phyloP scores from a whole-genome alignment of 805 yeast genomes.

The Saturnispora dispora region DNA sequence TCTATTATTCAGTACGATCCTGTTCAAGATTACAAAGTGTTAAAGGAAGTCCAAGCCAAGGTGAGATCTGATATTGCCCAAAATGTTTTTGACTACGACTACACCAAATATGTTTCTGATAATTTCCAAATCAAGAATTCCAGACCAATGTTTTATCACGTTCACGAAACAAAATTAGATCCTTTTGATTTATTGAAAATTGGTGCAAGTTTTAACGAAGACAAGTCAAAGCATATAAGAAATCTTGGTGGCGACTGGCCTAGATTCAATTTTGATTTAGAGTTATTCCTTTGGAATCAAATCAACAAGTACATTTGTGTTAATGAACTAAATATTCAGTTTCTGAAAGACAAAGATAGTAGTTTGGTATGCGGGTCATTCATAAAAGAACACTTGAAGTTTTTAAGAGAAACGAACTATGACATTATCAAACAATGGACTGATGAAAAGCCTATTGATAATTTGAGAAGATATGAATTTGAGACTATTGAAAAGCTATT shows the following conservation, averaged over 20 bases:
- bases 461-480: constrained; percentile 5
- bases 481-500: neutral
- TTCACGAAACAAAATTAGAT: constrained; percentile 40
- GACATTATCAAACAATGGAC: constrained; percentile 4
- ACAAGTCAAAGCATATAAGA: constrained; percentile 9
- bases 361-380: constrained; percentile 9
- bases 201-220: constrained; percentile 11
- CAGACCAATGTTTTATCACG: constrained; percentile 26
- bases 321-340: constrained; percentile 4
- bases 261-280: constrained; percentile 16
- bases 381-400: constrained; percentile 10
- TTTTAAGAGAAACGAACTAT: constrained; percentile 8
- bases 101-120: constrained; percentile 12
- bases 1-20: constrained; percentile 18
- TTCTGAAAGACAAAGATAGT: constrained; percentile 9
- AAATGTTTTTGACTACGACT: constrained; percentile 12
- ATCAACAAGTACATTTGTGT: constrained; percentile 16
- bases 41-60: constrained; percentile 14
- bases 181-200: constrained; percentile 29
- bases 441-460: constrained; percentile 7
- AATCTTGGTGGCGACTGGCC: constrained; percentile 18
- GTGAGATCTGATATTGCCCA: constrained; percentile 9
- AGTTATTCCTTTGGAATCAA: constrained; percentile 17
- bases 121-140: constrained; percentile 14
- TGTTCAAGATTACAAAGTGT: neutral